Evolutionary conservation across 345 rosid species (phyloP).

Genomic region (Aquilaria malaccensis): DNA sequence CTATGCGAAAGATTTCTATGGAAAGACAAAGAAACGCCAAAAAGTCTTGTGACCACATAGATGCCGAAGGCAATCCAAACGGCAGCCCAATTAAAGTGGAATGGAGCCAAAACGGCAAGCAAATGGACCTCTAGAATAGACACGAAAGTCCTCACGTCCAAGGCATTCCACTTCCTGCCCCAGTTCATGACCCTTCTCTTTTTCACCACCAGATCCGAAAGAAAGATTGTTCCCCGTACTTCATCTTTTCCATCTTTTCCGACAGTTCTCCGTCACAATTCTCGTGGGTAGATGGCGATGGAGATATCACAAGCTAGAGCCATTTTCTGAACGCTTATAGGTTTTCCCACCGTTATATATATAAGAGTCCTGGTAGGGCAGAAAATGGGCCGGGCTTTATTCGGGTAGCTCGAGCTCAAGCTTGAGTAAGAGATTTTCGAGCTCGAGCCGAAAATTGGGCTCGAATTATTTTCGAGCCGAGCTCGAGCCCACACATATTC

Average conservation of each 20-base stretch:
- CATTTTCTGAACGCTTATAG: no score
- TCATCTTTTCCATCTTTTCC: conserved; percentile 1
- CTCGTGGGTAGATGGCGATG: background rate
- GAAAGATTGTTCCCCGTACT: conserved; percentile 38
- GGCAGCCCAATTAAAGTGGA: conserved; percentile 70
- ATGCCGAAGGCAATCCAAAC: conserved; percentile 54
- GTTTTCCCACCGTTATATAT: no score
- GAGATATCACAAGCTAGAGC: no score
- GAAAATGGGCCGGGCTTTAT: no score
- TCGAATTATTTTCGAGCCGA: no score
- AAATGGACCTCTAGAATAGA: conserved; percentile 55
- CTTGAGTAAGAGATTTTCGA: no score
- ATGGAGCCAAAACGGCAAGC: conserved; percentile 64
- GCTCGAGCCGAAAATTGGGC: no score
- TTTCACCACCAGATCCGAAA: conserved; percentile 72
- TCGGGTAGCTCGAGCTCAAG: no score
- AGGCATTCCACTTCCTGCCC: conserved; percentile 48
- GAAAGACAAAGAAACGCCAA: conserved; percentile 67
- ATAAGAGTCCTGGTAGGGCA: no score
- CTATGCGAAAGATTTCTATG: conserved; percentile 70
- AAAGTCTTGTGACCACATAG: conserved; percentile 53
- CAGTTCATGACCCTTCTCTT: conserved; percentile 29
- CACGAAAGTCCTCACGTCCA: conserved; percentile 43
- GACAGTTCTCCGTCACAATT: conserved; percentile 18
- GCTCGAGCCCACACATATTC: no score